Evolutionary conservation across 768 basidiomycete species (phyloP).

Genomic region (Suillus discolor): DNA sequence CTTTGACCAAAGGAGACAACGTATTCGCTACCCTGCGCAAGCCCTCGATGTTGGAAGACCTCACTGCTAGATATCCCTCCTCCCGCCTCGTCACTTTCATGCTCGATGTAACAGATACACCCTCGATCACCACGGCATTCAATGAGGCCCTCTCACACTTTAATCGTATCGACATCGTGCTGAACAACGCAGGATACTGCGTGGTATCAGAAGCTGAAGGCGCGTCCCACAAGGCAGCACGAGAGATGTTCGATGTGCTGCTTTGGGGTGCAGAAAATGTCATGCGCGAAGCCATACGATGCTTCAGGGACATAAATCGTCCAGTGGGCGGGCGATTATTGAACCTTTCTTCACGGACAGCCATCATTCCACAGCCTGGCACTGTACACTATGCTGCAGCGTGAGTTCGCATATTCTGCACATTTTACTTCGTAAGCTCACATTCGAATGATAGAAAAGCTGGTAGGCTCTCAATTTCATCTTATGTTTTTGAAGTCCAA

Average conservation of each 20-base stretch:
- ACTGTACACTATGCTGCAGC: slow-evolving; percentile 27
- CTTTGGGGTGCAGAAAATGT: slow-evolving; percentile 37
- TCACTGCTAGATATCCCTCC: slow-evolving; percentile 29
- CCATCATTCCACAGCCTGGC: slow-evolving; percentile 22
- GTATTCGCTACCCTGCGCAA: slow-evolving; percentile 48
- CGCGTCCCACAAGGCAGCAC: slow-evolving; percentile 81
- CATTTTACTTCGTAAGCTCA: slow-evolving; percentile 8
- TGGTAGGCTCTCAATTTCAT: slow-evolving; percentile 8
- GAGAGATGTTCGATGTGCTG: slow-evolving; percentile 50
- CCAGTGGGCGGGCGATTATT: slow-evolving; percentile 37
- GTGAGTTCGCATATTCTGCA: slow-evolving; percentile 21
- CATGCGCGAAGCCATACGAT: slow-evolving; percentile 33
- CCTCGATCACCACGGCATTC: slow-evolving; percentile 41
- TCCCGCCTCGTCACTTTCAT: slow-evolving; percentile 40
- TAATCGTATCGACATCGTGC: slow-evolving; percentile 45
- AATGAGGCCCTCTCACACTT: slow-evolving; percentile 34
- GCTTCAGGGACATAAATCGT: slow-evolving; percentile 40
- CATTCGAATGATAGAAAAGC: slow-evolving; percentile 21
- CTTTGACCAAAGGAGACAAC: slow-evolving; percentile 40
- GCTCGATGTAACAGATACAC: slow-evolving; percentile 41
- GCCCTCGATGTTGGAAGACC: slow-evolving; percentile 37
- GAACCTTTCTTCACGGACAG: slow-evolving; percentile 36
- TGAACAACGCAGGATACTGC: slow-evolving; percentile 44
- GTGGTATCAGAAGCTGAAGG: slow-evolving; percentile 64
- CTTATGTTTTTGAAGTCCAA: not conserved